Base-by-base conservation (phyloP, 805 yeast genomes). In the Saccharomyces mikatae region DNA sequence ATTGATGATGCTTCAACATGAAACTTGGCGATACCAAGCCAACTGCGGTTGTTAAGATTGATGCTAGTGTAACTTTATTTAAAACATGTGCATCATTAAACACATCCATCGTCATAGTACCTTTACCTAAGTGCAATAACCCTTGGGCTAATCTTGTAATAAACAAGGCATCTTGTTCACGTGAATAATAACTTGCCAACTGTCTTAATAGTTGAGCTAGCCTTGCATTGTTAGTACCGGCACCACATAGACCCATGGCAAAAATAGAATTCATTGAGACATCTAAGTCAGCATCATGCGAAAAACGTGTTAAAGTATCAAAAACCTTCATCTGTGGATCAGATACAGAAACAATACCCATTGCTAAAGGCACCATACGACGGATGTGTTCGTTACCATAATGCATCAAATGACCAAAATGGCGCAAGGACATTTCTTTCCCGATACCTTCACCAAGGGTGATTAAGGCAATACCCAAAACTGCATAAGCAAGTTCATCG, bases 391-490 rank as follows among this genome's bases (percentile, higher is more conserved):
- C 83, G 63, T 89, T 91, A 56, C 99, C 99, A 69, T 94, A 94
- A 70, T 94, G 99, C 96, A 94, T 89, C 71, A 94, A 78, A 72
- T 94, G 99, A 49, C 96, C 91, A 70, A 92, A 92, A 72, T 94
- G 99, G 69, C 99, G 91, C 67, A 92, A 75, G 9, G 92, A 86
- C 99, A 94, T 94, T 62, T 92, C 97, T 71, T 88, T 95, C 32
- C 99, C 99, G 69, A 94, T 88, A 60, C 89, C 96, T 72, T 94
- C 99, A 59, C 99, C 99, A 87, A 94, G 85, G 13, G 97, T 94
- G 64, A 95, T 87, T 59, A 87, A 79, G 0, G 97, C 99, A 60
- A 94, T 80, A 56, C 99, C 99, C 52, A 94, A 78, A 21, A 94
- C 97, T 9, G 98, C 94, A 66, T 88, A 89, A 1, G 95, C 96